Evolutionary conservation across 2,329 filamentous ascomycete genomes (phyloP).

Genomic region (Penicillium hesseltinei): DNA sequence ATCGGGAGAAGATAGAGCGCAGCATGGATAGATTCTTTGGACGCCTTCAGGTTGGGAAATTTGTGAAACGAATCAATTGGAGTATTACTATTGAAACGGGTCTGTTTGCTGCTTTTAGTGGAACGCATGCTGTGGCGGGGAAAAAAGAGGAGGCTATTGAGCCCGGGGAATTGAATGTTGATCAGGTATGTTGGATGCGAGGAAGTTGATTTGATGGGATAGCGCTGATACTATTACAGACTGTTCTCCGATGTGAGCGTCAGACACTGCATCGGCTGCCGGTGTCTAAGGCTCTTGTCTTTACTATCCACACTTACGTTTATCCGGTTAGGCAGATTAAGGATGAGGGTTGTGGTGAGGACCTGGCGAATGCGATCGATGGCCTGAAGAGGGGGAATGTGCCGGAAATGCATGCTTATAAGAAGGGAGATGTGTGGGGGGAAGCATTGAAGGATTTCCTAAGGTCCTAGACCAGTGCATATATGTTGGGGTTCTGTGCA

Average conservation of each 20-base stretch:
- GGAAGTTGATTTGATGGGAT: not conserved
- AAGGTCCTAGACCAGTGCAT: constrained; percentile 16
- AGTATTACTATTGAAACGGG: constrained; percentile 40
- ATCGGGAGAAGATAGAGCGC: constrained; percentile 55
- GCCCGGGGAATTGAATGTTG: constrained; percentile 45
- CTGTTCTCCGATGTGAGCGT: constrained; percentile 55
- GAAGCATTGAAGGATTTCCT: constrained; percentile 55
- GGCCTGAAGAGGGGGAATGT: constrained; percentile 57
- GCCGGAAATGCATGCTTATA: constrained; percentile 59
- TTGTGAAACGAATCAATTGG: constrained; percentile 58
- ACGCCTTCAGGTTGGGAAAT: constrained; percentile 51
- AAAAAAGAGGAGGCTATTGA: constrained; percentile 20
- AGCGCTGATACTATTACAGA: constrained; percentile 31
- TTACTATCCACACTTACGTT: constrained; percentile 62
- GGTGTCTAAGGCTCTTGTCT: constrained; percentile 54
- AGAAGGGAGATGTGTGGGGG: constrained; percentile 57
- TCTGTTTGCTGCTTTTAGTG: constrained; percentile 42
- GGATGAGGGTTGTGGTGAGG: constrained; percentile 55
- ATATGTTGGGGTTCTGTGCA: not conserved
- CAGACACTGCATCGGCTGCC: constrained; percentile 63
- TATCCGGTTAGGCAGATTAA: constrained; percentile 57
- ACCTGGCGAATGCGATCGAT: constrained; percentile 58
- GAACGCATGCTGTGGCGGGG: constrained; percentile 31
- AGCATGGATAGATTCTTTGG: constrained; percentile 64
- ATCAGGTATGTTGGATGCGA: constrained; percentile 36